Percentiles rank a stretch among this genome's conserved stretches.
phyloP scores from a whole-genome alignment of 2,329 filamentous ascomycete genomes.

The Talaromyces pinophilus region DNA sequence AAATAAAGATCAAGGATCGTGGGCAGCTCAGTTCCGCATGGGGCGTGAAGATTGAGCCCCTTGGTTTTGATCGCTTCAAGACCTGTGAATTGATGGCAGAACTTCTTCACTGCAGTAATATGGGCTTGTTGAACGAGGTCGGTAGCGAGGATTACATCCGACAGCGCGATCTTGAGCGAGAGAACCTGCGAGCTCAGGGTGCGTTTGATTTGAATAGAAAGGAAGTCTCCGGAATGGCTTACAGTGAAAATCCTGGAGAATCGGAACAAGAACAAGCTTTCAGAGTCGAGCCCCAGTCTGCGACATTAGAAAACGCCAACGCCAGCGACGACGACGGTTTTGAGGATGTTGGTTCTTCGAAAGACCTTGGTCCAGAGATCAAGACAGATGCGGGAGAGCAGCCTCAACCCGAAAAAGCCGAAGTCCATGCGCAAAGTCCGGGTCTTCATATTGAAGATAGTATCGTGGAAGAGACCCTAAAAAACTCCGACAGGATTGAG shows the following conservation, averaged over 20 bases:
- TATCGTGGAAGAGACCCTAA: conserved; percentile 76
- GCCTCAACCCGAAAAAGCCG: conserved; percentile 15
- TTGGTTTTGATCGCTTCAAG: conserved; percentile 98
- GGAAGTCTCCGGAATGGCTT: conserved; percentile 59
- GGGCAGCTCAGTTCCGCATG: conserved; percentile 82
- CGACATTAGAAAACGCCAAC: conserved; percentile 75
- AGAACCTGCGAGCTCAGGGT: conserved; percentile 74
- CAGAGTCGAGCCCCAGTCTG: conserved; percentile 50
- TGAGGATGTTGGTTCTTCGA: conserved; percentile 75
- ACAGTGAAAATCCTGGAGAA: conserved; percentile 49
- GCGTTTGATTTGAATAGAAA: conserved; percentile 57
- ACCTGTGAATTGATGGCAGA: conserved; percentile 99
- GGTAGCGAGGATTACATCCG: conserved; percentile 86
- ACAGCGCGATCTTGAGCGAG: conserved; percentile 76
- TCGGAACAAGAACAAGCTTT: conserved; percentile 45
- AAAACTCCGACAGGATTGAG: conserved; percentile 29
- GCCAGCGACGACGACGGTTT: conserved; percentile 87
- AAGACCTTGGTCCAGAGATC: conserved; percentile 60
- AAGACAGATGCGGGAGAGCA: conserved; percentile 24
- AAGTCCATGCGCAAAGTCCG: conserved; percentile 37
- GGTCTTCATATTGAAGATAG: conserved; percentile 64
- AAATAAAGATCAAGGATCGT: conserved; percentile 65
- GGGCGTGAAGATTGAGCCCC: conserved; percentile 84
- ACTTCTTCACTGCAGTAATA: conserved; percentile 95
- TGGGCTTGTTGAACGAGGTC: conserved; percentile 89